A percentile compares a stretch with the other conserved stretches of the same genome.
phyloP scores from a whole-genome alignment of 768 basidiomycete species.

The Lentinula sp. region DNA sequence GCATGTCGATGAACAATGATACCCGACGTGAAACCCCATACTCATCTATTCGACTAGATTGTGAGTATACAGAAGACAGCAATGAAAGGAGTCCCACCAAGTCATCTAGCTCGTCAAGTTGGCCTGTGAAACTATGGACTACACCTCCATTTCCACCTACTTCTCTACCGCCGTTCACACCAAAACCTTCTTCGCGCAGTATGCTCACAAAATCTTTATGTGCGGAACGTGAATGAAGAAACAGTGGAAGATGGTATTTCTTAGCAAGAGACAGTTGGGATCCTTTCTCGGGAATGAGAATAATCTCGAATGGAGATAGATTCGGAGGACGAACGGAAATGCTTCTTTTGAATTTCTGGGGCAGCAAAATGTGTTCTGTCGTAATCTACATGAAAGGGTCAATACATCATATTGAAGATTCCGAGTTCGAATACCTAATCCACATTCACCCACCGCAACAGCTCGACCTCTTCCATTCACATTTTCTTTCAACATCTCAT shows the following conservation, averaged over 20 bases:
- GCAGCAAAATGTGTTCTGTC: constrained; percentile 66
- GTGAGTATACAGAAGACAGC: not conserved
- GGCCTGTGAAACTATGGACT: constrained; percentile 80
- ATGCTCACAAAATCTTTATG: constrained; percentile 64
- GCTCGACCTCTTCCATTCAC: constrained; percentile 49
- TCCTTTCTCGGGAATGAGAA: constrained; percentile 18
- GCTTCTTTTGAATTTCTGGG: constrained; percentile 49
- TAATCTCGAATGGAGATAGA: not conserved
- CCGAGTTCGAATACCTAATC: constrained; percentile 42
- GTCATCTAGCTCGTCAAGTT: constrained; percentile 52
- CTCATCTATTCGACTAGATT: constrained; percentile 36
- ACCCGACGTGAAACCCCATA: constrained; percentile 71
- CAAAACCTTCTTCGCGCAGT: constrained; percentile 61
- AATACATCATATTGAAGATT: not conserved
- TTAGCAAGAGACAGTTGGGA: constrained; percentile 62
- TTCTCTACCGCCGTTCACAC: constrained; percentile 42
- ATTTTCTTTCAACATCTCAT: constrained; percentile 44
- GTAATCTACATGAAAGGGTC: constrained; percentile 49
- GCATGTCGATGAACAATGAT: constrained; percentile 1
- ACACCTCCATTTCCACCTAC: constrained; percentile 67
- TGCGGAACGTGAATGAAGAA: constrained; percentile 77
- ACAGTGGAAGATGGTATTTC: constrained; percentile 68
- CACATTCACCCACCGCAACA: constrained; percentile 77
- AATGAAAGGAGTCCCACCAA: constrained; percentile 35
- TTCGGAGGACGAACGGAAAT: constrained; percentile 46